phyloP scores from a whole-genome alignment of 139 green algal genomes.

The Pleodorina starrii region DNA sequence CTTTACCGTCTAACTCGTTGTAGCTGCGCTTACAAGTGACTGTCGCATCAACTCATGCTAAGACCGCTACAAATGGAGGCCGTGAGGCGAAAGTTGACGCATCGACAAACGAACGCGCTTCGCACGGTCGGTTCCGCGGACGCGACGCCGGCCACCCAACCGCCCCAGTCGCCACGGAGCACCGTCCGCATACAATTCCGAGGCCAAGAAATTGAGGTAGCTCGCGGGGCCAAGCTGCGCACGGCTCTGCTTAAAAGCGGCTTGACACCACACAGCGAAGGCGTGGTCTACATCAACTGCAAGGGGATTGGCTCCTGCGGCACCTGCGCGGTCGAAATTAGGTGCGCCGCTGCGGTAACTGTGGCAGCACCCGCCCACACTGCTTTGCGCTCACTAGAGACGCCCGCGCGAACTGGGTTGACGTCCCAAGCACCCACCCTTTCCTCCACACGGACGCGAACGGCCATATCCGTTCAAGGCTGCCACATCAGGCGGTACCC shows the following conservation, averaged over 20 bases:
- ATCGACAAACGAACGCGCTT: neutral
- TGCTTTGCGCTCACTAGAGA: no score
- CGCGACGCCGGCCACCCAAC: neutral
- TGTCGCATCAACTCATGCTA: no score
- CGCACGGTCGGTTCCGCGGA: neutral
- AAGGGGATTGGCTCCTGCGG: conserved; percentile 62
- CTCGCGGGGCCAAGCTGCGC: conserved; percentile 7
- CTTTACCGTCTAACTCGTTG: no score
- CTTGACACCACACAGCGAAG: conserved; percentile 60
- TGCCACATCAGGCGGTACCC: no score
- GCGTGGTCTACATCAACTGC: conserved; percentile 64
- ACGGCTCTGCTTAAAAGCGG: conserved; percentile 52
- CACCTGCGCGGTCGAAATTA: conserved; percentile 60
- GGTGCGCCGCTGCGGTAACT: no score
- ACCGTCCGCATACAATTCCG: neutral
- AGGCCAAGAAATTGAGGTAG: neutral
- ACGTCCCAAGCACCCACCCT: no score
- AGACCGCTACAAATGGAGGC: no score
- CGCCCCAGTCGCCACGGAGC: neutral
- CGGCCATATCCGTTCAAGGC: no score
- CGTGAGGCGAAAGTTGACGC: neutral
- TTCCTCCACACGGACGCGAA: no score
- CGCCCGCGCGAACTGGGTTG: no score
- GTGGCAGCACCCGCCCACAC: no score
- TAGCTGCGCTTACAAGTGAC: no score